Evolutionary conservation across 495 filamentous ascomycete species (phyloP), one percentile per base, ranked within the genome.

Genomic region (Penicillium diatomitis): DNA sequence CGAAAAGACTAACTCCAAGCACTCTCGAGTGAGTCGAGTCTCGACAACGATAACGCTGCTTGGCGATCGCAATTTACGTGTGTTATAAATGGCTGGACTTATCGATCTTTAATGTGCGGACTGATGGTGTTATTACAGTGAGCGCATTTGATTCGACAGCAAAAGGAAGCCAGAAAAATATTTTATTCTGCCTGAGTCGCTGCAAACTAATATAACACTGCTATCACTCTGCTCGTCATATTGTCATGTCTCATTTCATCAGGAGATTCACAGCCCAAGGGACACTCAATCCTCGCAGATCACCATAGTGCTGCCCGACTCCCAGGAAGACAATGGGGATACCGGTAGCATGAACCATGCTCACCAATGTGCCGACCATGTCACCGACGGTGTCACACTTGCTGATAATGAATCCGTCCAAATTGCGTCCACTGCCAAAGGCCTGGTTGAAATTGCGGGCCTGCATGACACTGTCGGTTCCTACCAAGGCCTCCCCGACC

Each of bases 371-470:
- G 31, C 92, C 92, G 38, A 96, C 88, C 92, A 97, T 98, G 69
- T 97, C 91, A 29, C 92, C 92, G 38, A 97, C 92, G 1, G 92
- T 98, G 69, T 98, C 92, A 65, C 92, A 98, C 63, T 98, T 98
- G 50, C 84, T 90, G 58, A 98, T 96, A 56, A 98, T 95, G 60
- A 98, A 98, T 3, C 92, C 92, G 66, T 98, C 92, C 41, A 94
- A 63, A 43, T 80, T 79, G 53, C 89, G 77, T 31, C 80, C 86
- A 3, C 78, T 73, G 5, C 91, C 92, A 72, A 98, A 98, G 3
- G 86, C 85, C 28, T 82, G 79, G 60, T 96, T 96, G 73, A 98
- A 98, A 58, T 95, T 95, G 46, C 90, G 75, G 5, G 94, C 92
- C 72, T 98, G 92, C 50, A 87, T 86, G 36, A 98, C 94, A 12